Percentiles rank a stretch among this genome's conserved stretches.
Conservation (phyloP, 306 rosid genomes). For the Neltuma alba region DNA sequence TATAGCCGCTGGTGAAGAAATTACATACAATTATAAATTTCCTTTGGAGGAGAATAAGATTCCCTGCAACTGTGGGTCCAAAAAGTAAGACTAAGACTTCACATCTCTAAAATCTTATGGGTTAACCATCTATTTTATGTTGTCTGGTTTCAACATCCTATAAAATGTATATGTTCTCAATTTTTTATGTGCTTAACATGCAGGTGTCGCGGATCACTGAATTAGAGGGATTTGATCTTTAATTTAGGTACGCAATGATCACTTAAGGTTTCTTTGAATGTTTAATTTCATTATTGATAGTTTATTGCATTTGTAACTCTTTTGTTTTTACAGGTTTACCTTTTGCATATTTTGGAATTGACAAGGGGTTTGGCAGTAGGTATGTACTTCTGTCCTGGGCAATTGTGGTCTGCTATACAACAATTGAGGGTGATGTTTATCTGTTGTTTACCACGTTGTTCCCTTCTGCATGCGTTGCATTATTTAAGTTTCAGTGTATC, state of each 20-base stretch:
- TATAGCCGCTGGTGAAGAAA: conserved; percentile 90
- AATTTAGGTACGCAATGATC: conserved; percentile 46
- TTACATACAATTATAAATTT: conserved; percentile 93
- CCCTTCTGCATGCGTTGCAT: conserved; percentile 31
- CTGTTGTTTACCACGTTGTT: conserved; percentile 15
- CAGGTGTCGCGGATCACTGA: conserved; percentile 96
- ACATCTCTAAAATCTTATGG: conserved; percentile 22
- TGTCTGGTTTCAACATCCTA: neutral
- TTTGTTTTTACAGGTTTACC: conserved; percentile 13
- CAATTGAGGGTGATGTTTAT: neutral
- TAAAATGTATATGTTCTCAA: conserved; percentile 19
- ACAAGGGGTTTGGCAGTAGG: conserved; percentile 40
- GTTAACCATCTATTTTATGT: neutral
- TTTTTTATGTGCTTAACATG: conserved; percentile 22
- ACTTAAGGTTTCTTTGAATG: conserved; percentile 31
- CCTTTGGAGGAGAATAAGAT: conserved; percentile 99
- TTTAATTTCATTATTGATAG: conserved; percentile 14
- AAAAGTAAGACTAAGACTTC: conserved; percentile 59
- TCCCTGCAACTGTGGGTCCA: conserved; percentile 96
- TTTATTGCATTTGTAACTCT: conserved; percentile 34
- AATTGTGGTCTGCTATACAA: conserved; percentile 5
- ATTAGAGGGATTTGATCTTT: conserved; percentile 50
- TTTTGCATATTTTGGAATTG: conserved; percentile 31
- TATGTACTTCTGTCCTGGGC: conserved; percentile 33
- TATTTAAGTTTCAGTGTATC: neutral